Evolutionary conservation across 2,329 filamentous ascomycete genomes (phyloP).

Genomic region (Sclerotinia glacialis): DNA sequence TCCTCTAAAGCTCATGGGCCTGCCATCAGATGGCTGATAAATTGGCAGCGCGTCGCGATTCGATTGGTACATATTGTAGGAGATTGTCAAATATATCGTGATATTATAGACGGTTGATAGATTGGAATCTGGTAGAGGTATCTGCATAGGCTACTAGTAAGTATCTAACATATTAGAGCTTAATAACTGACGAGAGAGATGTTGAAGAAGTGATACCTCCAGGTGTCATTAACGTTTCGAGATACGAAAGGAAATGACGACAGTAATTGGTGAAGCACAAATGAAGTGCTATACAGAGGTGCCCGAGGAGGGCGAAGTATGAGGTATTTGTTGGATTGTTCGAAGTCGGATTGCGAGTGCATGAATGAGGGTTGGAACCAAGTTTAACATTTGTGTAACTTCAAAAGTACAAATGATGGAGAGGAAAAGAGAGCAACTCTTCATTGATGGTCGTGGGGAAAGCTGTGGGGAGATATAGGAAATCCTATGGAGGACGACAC

Average conservation of each 20-base stretch:
- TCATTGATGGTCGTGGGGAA: conserved; percentile 16
- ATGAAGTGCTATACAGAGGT: background rate
- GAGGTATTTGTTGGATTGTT: conserved; percentile 16
- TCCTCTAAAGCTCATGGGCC: conserved; percentile 1
- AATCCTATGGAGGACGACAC: conserved; percentile 18
- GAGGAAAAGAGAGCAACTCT: conserved; percentile 9
- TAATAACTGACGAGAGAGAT: background rate
- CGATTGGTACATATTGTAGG: conserved; percentile 17
- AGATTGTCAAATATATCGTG: conserved; percentile 16
- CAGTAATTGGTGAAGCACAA: conserved; percentile 7
- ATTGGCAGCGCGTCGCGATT: conserved; percentile 17
- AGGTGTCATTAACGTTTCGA: conserved; percentile 11
- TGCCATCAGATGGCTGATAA: conserved; percentile 17
- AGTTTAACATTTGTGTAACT: conserved; percentile 14
- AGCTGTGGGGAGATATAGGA: conserved; percentile 20
- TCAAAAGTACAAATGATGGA: conserved; percentile 13
- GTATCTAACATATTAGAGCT: conserved; percentile 18
- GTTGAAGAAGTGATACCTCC: conserved; percentile 12
- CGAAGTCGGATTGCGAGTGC: conserved; percentile 17
- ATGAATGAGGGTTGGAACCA: conserved; percentile 17
- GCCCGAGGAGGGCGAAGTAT: conserved; percentile 18
- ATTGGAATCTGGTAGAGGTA: conserved; percentile 12
- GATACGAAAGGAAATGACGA: background rate
- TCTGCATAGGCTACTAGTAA: conserved; percentile 22
- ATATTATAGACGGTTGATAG: conserved; percentile 15